Evolutionary conservation across 352 stramenopile species (phyloP).

Genomic region (Globisporangium nunn): DNA sequence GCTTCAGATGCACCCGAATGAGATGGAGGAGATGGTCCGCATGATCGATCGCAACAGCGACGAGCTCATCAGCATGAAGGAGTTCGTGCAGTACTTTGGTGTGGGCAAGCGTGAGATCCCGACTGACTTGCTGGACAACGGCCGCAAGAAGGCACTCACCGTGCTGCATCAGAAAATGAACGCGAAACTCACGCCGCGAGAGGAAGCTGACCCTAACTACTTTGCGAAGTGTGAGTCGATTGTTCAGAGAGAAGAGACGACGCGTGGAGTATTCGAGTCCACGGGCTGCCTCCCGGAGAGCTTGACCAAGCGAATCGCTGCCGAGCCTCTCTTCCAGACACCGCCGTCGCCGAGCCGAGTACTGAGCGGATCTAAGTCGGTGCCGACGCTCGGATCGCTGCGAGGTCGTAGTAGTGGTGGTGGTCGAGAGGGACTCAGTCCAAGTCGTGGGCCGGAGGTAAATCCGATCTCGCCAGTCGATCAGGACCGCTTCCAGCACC

Average conservation of each 20-base stretch:
- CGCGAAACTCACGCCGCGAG: constrained; percentile 35
- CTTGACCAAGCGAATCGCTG: constrained; percentile 36
- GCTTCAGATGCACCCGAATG: constrained; percentile 35
- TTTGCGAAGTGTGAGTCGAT: constrained; percentile 10
- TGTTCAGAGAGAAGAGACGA: background rate
- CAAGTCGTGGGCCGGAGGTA: constrained; percentile 13
- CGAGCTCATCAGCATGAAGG: constrained; percentile 67
- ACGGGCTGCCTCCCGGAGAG: constrained; percentile 51
- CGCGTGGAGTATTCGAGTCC: constrained; percentile 1
- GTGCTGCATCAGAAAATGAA: constrained; percentile 50
- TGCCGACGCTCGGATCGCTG: constrained; percentile 21
- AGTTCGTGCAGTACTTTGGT: constrained; percentile 83
- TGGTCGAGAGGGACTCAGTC: constrained; percentile 4
- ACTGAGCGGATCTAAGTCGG: constrained; percentile 11
- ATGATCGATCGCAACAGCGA: constrained; percentile 70
- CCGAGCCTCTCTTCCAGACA: constrained; percentile 20
- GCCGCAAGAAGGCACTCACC: constrained; percentile 47
- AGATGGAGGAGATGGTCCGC: constrained; percentile 70
- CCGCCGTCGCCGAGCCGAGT: constrained; percentile 11
- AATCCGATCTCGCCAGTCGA: constrained; percentile 26
- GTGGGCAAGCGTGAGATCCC: constrained; percentile 43
- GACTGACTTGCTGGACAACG: constrained; percentile 61
- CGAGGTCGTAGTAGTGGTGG: background rate
- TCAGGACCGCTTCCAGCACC: constrained; percentile 51
- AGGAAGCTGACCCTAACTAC: constrained; percentile 36